Base-by-base conservation (phyloP, 2,329 filamentous ascomycete species). In the Ambrosiella xylebori region DNA sequence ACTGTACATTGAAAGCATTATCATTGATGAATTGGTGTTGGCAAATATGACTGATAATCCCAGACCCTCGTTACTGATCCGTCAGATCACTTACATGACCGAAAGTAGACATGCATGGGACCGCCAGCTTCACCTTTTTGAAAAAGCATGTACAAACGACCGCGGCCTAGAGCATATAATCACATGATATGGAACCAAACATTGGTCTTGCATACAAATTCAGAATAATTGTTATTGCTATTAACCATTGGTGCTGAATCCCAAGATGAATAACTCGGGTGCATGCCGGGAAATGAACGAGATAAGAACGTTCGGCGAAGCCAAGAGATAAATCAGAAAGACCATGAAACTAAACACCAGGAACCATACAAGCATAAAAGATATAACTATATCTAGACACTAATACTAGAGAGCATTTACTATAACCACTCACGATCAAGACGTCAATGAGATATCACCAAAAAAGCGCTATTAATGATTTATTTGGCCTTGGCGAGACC, bases 401-500 rank as follows among this genome's bases (percentile, higher is more conserved):
- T 7, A 15, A 47, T 15, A 47, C 44, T 17, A 1, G n/a, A 47
- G 44, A 47, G 27, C 44, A 17, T 11, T 41, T 37, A 56, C 17
- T 41, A 12, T 1, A 49, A 40, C 38, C n/a, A 47, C 7, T 56
- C 15, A 11, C 8, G 4, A 47, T 56, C 11, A 13, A 8, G 39
- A 37, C 9, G 4, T 13, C 17, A 27, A 47, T 15, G 19, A 47
- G 44, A 13, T 37, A 19, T 15, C 17, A 41, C 7, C 44, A 36
- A 17, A n/a, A 7, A 57, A 51, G 12, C n/a, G 9, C 15, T n/a
- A 49, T 35, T 59, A 19, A 41, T 15, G 2, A 17, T 56, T 68
- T 70, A 71, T 75, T 89, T 93, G 64, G 91, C 79, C 74, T 85
- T 84, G 67, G 91, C 93, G 66, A 98, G 81, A 68, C 88, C 90